Conservation (phyloP, 2,329 filamentous ascomycete species). For the Pestalotiopsis sp. region DNA sequence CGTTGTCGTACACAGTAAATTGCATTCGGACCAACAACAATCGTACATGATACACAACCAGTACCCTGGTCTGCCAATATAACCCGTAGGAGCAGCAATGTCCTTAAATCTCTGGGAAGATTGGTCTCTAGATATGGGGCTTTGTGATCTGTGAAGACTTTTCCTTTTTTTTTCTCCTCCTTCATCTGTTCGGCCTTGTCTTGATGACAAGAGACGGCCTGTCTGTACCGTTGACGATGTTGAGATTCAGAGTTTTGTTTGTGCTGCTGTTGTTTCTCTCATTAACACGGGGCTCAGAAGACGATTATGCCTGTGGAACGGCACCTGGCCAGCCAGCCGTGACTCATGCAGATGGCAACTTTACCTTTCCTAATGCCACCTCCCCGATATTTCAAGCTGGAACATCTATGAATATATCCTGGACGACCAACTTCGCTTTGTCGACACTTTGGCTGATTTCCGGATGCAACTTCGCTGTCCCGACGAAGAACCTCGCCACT, state of each 20-base stretch:
- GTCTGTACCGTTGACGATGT: not conserved
- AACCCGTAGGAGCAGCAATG: too few relatives aligned
- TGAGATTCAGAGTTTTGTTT: not conserved
- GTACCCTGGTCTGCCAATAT: not conserved
- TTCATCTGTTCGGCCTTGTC: not conserved
- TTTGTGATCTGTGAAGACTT: too few relatives aligned
- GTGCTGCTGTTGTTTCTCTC: not conserved
- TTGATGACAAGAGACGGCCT: not conserved
- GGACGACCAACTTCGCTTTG: not conserved
- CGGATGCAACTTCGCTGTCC: conserved; percentile 8
- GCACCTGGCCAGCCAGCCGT: conserved; percentile 6
- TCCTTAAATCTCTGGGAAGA: too few relatives aligned
- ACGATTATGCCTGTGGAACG: not conserved
- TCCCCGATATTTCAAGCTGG: not conserved
- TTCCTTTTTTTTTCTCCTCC: too few relatives aligned
- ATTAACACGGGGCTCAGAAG: not conserved
- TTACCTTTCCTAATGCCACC: conserved; percentile 6
- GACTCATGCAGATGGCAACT: not conserved
- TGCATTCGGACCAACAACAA: not conserved
- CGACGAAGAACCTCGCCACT: conserved; percentile 4
- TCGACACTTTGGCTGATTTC: conserved; percentile 13
- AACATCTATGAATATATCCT: conserved; percentile 10
- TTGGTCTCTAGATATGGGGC: too few relatives aligned
- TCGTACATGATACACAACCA: not conserved
- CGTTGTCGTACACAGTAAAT: too few relatives aligned